Percentiles rank a stretch among this genome's conserved stretches.
These are phyloP conservation scores for Citrus maxima DNA, from an alignment of 345 rosid genomes.

Conservation along the genomic window DNA sequence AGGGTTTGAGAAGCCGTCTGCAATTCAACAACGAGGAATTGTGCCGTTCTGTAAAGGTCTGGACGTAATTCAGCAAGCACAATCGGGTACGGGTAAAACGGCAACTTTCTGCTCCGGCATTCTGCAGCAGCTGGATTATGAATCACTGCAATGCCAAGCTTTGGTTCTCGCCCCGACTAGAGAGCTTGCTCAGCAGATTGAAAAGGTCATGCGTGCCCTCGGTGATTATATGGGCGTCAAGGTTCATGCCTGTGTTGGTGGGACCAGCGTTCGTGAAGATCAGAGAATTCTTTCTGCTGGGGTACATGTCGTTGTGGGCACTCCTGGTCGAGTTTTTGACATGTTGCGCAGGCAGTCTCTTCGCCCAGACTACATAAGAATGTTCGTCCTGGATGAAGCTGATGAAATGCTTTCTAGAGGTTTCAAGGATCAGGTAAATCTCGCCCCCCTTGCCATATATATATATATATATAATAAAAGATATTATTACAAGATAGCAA, in stretches of 20 bases:
- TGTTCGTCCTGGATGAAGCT: conserved; percentile 28
- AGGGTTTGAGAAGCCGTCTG: conserved; percentile 31
- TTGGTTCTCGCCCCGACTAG: conserved; percentile 33
- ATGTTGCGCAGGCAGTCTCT: conserved; percentile 25
- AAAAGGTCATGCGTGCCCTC: conserved; percentile 26
- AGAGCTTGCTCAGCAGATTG: conserved; percentile 33
- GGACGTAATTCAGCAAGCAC: conserved; percentile 34
- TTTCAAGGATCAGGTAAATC: conserved; percentile 24
- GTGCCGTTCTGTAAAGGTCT: conserved; percentile 27
- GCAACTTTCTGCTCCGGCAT: conserved; percentile 31
- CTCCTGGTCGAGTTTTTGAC: conserved; percentile 29
- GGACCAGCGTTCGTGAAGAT: conserved; percentile 29
- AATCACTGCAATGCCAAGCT: conserved; percentile 22
- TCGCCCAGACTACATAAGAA: conserved; percentile 18
- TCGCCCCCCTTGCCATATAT: background rate
- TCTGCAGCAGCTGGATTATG: conserved; percentile 26
- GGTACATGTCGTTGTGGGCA: conserved; percentile 32
- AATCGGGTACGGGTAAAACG: conserved; percentile 29
- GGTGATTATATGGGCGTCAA: conserved; percentile 26
- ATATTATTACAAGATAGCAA: background rate
- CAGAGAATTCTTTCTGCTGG: conserved; percentile 24
- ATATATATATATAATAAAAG: no score
- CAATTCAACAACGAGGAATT: conserved; percentile 29
- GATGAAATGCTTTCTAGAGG: conserved; percentile 29
- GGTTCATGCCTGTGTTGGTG: conserved; percentile 39